phyloP scores from a whole-genome alignment of 192 early-diverging fungal genomes.

The Podila verticillata region DNA sequence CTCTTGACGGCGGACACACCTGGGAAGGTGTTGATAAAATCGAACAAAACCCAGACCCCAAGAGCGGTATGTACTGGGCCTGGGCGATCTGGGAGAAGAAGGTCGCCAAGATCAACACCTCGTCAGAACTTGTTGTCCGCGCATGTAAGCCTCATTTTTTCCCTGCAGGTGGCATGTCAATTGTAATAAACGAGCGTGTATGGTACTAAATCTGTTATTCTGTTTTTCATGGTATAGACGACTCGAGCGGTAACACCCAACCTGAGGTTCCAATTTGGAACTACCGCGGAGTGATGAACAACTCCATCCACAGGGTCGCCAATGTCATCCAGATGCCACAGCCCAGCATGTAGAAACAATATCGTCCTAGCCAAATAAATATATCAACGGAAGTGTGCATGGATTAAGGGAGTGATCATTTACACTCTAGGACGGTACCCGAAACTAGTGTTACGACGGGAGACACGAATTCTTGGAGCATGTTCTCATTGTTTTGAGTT shows the following conservation, averaged over 20 bases:
- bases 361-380: not conserved
- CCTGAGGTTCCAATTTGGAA: slow-evolving; percentile 82
- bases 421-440: no score
- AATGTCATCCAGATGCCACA: slow-evolving; percentile 23
- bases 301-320: slow-evolving; percentile 57
- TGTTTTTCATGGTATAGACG: slow-evolving; percentile 51
- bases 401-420: no score
- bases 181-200: no score
- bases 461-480: no score
- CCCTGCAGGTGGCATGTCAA: not conserved
- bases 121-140: slow-evolving; percentile 75
- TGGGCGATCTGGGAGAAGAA: slow-evolving; percentile 84
- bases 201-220: no score
- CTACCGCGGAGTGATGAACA: slow-evolving; percentile 87
- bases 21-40: slow-evolving; percentile 78
- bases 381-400: not conserved
- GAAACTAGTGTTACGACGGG: no score
- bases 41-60: slow-evolving; percentile 44
- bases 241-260: slow-evolving; percentile 90
- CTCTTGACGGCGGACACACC: slow-evolving; percentile 82
- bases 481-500: no score
- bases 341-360: slow-evolving; percentile 10
- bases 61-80: slow-evolving; percentile 67
- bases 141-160: slow-evolving; percentile 63
- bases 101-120: slow-evolving; percentile 55